Evolutionary conservation across 2,329 filamentous ascomycete species (phyloP).

Genomic region (Pseudocercospora pini-densiflorae): DNA sequence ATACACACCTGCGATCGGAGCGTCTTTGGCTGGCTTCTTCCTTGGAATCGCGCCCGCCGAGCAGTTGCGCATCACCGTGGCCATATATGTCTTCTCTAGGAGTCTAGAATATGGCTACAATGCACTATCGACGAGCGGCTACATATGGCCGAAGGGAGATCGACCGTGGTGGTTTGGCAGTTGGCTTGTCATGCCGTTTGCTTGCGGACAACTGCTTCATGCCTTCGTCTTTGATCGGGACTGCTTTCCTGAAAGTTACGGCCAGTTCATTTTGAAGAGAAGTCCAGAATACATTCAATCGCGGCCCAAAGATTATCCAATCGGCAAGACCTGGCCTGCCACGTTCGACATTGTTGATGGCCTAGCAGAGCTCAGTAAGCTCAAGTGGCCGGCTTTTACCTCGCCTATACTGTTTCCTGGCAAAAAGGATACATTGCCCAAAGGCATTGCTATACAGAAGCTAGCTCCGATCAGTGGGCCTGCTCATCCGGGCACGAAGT

Average conservation of each 20-base stretch:
- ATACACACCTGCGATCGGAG: conserved; percentile 87
- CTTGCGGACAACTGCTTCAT: conserved; percentile 55
- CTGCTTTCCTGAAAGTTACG: conserved; percentile 61
- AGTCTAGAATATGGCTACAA: conserved; percentile 89
- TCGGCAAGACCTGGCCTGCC: conserved; percentile 74
- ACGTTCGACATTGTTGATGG: conserved; percentile 78
- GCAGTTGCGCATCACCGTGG: conserved; percentile 75
- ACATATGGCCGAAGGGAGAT: conserved; percentile 52
- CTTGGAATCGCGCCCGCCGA: conserved; percentile 75
- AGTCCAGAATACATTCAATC: conserved; percentile 79
- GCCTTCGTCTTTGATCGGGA: conserved; percentile 58
- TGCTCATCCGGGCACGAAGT: conserved; percentile 84
- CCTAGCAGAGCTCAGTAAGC: conserved; percentile 76
- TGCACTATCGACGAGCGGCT: conserved; percentile 71
- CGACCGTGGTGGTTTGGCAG: conserved; percentile 68
- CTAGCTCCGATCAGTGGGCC: conserved; percentile 79
- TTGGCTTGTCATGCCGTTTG: conserved; percentile 57
- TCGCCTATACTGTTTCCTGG: conserved; percentile 86
- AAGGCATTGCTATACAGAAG: conserved; percentile 59
- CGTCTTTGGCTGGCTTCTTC: conserved; percentile 82
- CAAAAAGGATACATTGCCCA: conserved; percentile 59
- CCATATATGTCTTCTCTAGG: conserved; percentile 80
- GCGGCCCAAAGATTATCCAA: conserved; percentile 72
- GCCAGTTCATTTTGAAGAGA: conserved; percentile 68
- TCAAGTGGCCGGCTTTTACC: conserved; percentile 85